Conservation (phyloP, 2,329 filamentous ascomycete genomes). For the Coniosporium tulheliwenetii region DNA sequence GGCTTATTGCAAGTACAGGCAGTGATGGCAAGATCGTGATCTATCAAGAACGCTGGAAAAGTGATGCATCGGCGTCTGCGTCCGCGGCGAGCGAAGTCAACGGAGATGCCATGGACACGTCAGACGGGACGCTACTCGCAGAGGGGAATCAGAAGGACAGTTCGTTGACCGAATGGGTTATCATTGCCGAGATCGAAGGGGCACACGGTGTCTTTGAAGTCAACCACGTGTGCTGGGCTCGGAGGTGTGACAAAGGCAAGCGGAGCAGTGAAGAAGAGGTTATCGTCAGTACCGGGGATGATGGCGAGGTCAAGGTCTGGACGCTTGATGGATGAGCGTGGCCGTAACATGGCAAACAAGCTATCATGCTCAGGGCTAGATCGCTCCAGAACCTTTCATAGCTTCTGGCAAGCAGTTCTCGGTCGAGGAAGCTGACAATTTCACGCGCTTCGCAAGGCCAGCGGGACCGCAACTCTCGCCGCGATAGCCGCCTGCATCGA, state of each 20-base stretch:
- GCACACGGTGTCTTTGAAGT: slow-evolving; percentile 88
- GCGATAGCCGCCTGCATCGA: too few relatives aligned
- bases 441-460: too few relatives aligned
- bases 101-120: slow-evolving; percentile 13
- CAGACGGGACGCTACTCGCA: too few relatives aligned
- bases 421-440: too few relatives aligned
- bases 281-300: slow-evolving; percentile 80
- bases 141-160: not conserved
- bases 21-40: slow-evolving; percentile 72
- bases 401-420: too few relatives aligned
- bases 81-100: not conserved
- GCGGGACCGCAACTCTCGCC: too few relatives aligned
- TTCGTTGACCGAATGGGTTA: slow-evolving; percentile 45
- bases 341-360: too few relatives aligned
- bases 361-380: too few relatives aligned
- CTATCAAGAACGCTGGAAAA: slow-evolving; percentile 49
- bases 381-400: too few relatives aligned
- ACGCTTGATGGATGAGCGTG: slow-evolving; percentile 25
- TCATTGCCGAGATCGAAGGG: slow-evolving; percentile 52
- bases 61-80: not conserved
- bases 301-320: slow-evolving; percentile 80
- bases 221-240: slow-evolving; percentile 83
- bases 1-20: slow-evolving; percentile 72
- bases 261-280: slow-evolving; percentile 59
- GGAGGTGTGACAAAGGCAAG: slow-evolving; percentile 52